Base-by-base conservation (phyloP, 1,139 yeast species). In the Saccharomyces hybrid region DNA sequence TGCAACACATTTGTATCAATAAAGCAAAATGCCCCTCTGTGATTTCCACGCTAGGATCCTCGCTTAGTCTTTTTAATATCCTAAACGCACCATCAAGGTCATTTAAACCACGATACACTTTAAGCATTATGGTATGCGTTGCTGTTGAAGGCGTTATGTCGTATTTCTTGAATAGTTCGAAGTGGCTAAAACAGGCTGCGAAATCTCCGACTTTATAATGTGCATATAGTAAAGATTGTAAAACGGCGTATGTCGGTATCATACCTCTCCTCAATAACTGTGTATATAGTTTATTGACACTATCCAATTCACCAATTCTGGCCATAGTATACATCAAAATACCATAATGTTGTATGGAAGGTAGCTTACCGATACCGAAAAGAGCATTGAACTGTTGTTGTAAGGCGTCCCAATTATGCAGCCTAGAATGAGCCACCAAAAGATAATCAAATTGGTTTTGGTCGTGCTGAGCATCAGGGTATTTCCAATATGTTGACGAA, bases 321-420 rank as follows among this genome's bases (percentile, higher is more conserved):
- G 88, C 82, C 57, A 88, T 72, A 0, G 89, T 83, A 53, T 75
- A 72, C 80, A 89, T 81, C 4, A 86, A 82, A 38, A 82, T 77
- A 3, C 81, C 77, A 65, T 86, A 87, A 64, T 86, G 90, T 5
- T 73, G 66, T 13, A 79, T 70, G 51, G 78, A 77, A 0, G 90
- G 87, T 26, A 80, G 69, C 47, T 79, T 73, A 1, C 83, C 84
- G 27, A 76, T 71, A 1, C 84, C 84, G 58, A 82, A 79, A 67
- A 86, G 73, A 2, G 75, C 76, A 58, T 86, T 88, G 63, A 88
- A 84, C 51, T 81, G 78, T n/a, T 71, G 63, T 64, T 84, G 86
- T 57, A 88, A 73, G 5, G 78, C 72, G 30, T 71, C 70, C 86
- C 90, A 86, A 59, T 83, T 80, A 47, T 78, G 75, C 14, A 74